phyloP scores from a whole-genome alignment of 768 basidiomycete species.

The Lentinula raphanica region DNA sequence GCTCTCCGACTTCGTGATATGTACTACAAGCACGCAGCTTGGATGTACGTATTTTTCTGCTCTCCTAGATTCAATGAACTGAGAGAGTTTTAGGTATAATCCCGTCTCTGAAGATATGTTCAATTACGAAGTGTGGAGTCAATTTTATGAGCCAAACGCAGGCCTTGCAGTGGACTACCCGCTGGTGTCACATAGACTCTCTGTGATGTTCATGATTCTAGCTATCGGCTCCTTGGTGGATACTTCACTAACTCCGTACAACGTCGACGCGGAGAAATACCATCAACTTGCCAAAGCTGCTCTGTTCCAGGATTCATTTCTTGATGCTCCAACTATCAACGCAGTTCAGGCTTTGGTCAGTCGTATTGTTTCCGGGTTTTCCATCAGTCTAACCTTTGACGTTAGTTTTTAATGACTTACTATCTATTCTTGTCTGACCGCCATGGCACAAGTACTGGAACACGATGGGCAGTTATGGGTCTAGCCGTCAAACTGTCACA shows the following conservation, averaged over 20 bases:
- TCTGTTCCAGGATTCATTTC: conserved; percentile 57
- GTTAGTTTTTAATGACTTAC: conserved; percentile 63
- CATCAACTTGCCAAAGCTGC: conserved; percentile 63
- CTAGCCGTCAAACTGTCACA: conserved; percentile 66
- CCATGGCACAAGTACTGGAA: conserved; percentile 59
- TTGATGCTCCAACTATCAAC: conserved; percentile 63
- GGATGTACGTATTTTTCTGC: conserved; percentile 48
- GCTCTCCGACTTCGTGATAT: conserved; percentile 57
- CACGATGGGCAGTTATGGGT: conserved; percentile 65
- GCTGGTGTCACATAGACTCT: conserved; percentile 53
- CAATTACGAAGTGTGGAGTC: conserved; percentile 51
- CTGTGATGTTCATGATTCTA: conserved; percentile 61
- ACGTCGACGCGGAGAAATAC: conserved; percentile 65
- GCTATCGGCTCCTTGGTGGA: conserved; percentile 65
- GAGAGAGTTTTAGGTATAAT: conserved; percentile 48
- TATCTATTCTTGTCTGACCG: conserved; percentile 67
- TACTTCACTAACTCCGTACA: conserved; percentile 49
- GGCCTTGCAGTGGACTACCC: conserved; percentile 45
- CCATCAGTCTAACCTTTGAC: background rate
- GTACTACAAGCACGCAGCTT: conserved; percentile 61
- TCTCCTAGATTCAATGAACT: background rate
- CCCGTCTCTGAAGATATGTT: conserved; percentile 58
- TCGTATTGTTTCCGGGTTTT: conserved; percentile 14
- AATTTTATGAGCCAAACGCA: conserved; percentile 48
- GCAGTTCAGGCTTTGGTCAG: conserved; percentile 64